Conservation (phyloP, 306 rosid genomes). For the Carpinus fangiana region DNA sequence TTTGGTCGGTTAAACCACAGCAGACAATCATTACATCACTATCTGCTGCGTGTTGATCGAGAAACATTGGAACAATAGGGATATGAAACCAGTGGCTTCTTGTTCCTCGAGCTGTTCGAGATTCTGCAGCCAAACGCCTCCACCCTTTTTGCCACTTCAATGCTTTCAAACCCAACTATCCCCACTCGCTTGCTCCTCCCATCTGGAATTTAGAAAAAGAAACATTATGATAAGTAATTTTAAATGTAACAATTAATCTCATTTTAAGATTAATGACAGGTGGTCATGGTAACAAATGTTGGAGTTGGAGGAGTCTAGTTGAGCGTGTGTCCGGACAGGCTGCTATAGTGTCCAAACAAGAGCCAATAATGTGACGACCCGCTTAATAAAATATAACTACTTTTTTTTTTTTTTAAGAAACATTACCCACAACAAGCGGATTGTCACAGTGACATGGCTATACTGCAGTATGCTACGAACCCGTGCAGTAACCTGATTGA, state of each 20-base stretch:
- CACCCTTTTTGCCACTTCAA: constrained; percentile 57
- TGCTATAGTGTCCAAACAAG: too few relatives aligned
- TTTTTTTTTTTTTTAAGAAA: too few relatives aligned
- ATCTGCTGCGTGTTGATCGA: constrained; percentile 46
- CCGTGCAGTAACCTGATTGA: too few relatives aligned
- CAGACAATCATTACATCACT: constrained; percentile 43
- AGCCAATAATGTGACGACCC: too few relatives aligned
- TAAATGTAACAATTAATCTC: neutral
- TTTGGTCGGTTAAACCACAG: constrained; percentile 46
- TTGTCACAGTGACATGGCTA: too few relatives aligned
- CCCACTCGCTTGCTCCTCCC: constrained; percentile 46
- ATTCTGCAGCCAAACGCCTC: constrained; percentile 45
- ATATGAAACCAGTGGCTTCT: constrained; percentile 34
- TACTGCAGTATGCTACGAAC: too few relatives aligned
- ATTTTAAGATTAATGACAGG: neutral
- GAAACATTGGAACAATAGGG: constrained; percentile 34
- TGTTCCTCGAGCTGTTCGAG: constrained; percentile 46
- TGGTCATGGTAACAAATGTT: neutral
- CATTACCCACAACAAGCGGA: too few relatives aligned
- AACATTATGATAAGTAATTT: neutral
- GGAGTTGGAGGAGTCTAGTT: too few relatives aligned
- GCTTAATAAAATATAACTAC: too few relatives aligned
- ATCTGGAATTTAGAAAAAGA: constrained; percentile 29
- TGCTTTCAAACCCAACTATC: constrained; percentile 54
- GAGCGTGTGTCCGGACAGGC: too few relatives aligned